Conservation (phyloP, 148 eudicot genomes). For the Vaccinium vitisidaea region DNA sequence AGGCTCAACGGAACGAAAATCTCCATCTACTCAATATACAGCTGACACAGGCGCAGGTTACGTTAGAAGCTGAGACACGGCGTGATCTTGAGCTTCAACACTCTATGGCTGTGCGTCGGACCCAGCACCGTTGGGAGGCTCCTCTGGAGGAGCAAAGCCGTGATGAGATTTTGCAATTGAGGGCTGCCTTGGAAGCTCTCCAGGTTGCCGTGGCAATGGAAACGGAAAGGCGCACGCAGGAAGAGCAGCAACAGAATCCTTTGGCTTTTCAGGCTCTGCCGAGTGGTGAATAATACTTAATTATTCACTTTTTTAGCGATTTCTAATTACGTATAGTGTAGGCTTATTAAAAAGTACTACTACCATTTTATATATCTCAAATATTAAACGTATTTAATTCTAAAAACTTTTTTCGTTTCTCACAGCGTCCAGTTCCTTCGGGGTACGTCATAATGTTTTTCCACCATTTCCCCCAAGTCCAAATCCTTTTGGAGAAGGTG, state of each 20-base stretch:
- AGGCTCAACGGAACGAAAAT: slow-evolving; percentile 11
- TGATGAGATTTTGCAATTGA: slow-evolving; percentile 24
- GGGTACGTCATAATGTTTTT: too few species aligned
- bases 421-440: too few species aligned
- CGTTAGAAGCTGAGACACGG: slow-evolving; percentile 14
- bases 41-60: neutral
- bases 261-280: neutral
- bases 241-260: neutral
- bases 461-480: too few species aligned
- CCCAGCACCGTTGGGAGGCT: slow-evolving; percentile 22
- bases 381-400: too few species aligned
- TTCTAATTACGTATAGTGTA: neutral
- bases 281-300: neutral
- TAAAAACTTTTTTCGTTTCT: too few species aligned
- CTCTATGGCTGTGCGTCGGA: neutral
- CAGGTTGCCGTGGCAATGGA: slow-evolving; percentile 10
- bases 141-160: slow-evolving; percentile 19
- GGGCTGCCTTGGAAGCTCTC: slow-evolving; percentile 27
- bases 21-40: slow-evolving; percentile 5
- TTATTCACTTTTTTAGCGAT: neutral
- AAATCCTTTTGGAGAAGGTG: neutral
- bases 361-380: too few species aligned
- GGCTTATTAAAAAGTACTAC: too few species aligned
- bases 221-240: neutral
- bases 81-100: slow-evolving; percentile 1